Percentiles rank a stretch among this genome's conserved stretches.
phyloP scores from a whole-genome alignment of 139 green algal species.

The Nannochloris sp. region DNA sequence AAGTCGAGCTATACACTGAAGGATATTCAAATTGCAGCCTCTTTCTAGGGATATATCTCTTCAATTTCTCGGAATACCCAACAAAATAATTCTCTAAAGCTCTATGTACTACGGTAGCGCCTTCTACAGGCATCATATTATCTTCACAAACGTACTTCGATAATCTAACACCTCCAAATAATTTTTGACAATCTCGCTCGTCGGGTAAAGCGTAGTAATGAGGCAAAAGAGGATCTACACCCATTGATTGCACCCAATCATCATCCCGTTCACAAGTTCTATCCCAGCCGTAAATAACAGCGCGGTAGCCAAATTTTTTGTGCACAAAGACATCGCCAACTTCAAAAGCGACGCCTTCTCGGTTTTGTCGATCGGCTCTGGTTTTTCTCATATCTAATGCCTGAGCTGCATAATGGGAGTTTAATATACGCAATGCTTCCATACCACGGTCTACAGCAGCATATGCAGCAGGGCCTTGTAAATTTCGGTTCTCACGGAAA shows the following conservation, averaged over 20 bases:
- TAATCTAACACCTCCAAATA: slow-evolving; percentile 25
- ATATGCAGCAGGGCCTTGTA: no score
- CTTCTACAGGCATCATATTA: slow-evolving; percentile 19
- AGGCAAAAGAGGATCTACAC: background rate
- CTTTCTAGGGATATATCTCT: slow-evolving; percentile 15
- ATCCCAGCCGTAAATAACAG: slow-evolving; percentile 25
- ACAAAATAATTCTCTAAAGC: slow-evolving; percentile 20
- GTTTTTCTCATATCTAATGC: slow-evolving; percentile 5
- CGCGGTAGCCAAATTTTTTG: slow-evolving; percentile 23
- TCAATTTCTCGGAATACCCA: slow-evolving; percentile 2
- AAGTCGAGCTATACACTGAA: background rate
- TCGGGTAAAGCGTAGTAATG: slow-evolving; percentile 26
- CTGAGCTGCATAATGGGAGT: slow-evolving; percentile 2
- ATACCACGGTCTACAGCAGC: slow-evolving; percentile 11
- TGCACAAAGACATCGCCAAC: slow-evolving; percentile 24
- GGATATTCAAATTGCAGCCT: slow-evolving; percentile 26
- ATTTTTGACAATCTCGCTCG: slow-evolving; percentile 9
- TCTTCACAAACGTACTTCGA: slow-evolving; percentile 28
- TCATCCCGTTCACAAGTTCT: slow-evolving; percentile 13
- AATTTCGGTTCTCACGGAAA: no score
- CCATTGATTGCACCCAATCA: slow-evolving; percentile 11
- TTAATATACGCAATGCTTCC: slow-evolving; percentile 13
- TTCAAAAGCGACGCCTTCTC: slow-evolving; percentile 1
- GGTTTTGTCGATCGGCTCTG: background rate
- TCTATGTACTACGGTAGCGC: slow-evolving; percentile 12